These are phyloP conservation scores for Huiozyma sinensis DNA, from an alignment of 805 yeast species.

Conservation along the genomic window DNA sequence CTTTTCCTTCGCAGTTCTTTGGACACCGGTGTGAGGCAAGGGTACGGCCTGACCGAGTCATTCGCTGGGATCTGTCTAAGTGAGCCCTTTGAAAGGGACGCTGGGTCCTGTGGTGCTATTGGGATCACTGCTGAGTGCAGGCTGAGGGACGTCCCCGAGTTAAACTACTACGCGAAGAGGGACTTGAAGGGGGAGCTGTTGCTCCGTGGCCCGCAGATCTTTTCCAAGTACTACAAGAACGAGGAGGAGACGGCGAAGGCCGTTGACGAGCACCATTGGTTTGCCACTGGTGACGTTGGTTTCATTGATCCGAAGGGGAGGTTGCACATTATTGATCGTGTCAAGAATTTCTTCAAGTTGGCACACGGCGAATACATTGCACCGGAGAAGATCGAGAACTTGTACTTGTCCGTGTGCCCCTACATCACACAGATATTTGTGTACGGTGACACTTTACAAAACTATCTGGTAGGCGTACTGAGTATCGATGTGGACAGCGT, in stretches of 20 bases:
- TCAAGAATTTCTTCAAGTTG: conserved; percentile 66
- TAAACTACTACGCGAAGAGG: conserved; percentile 39
- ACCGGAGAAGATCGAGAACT: conserved; percentile 64
- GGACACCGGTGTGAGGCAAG: conserved; percentile 47
- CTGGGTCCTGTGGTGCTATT: conserved; percentile 54
- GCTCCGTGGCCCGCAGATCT: conserved; percentile 55
- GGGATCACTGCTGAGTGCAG: conserved; percentile 46
- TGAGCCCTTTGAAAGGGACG: conserved; percentile 36
- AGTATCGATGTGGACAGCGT: conserved; percentile 47
- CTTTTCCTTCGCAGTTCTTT: conserved; percentile 52
- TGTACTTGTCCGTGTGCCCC: conserved; percentile 44
- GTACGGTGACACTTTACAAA: conserved; percentile 53
- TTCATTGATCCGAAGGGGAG: conserved; percentile 42
- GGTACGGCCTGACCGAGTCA: conserved; percentile 68
- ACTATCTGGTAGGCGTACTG: conserved; percentile 47
- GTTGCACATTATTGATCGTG: conserved; percentile 56
- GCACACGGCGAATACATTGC: conserved; percentile 63
- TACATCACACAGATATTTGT: conserved; percentile 43
- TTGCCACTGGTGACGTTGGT: conserved; percentile 58
- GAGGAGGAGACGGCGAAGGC: conserved; percentile 43
- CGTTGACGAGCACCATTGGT: conserved; percentile 52
- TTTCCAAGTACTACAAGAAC: conserved; percentile 45
- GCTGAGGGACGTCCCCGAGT: conserved; percentile 52
- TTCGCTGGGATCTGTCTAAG: conserved; percentile 48
- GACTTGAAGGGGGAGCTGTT: conserved; percentile 50